Conservation (phyloP, 176 grass and related monocot genomes). For the Musa troglodytarum region DNA sequence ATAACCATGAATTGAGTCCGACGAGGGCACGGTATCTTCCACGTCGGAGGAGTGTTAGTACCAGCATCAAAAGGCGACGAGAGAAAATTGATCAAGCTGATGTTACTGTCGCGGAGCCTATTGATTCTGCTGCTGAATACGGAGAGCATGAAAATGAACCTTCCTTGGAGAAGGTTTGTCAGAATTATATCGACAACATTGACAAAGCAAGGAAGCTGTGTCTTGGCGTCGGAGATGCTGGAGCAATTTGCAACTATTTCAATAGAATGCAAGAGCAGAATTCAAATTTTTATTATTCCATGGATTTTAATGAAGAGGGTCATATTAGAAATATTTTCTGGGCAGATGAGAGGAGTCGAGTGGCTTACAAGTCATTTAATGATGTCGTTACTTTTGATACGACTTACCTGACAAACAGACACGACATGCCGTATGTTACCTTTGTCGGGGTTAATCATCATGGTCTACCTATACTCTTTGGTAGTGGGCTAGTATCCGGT, state of each 20-base stretch:
- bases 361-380: background rate
- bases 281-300: constrained; percentile 6
- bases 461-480: constrained; percentile 7
- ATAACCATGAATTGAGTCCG: constrained; percentile 15
- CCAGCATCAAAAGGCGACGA: background rate
- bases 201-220: background rate
- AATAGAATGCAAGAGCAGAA: constrained; percentile 4
- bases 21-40: constrained; percentile 7
- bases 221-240: constrained; percentile 5
- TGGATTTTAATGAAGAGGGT: constrained; percentile 11
- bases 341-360: constrained; percentile 15
- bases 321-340: constrained; percentile 4
- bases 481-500: background rate
- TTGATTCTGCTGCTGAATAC: constrained; percentile 1
- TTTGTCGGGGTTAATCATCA: constrained; percentile 17
- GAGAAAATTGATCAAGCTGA: constrained; percentile 2
- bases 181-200: background rate
- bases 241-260: constrained; percentile 17
- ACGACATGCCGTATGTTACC: background rate
- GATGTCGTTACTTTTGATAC: constrained; percentile 5
- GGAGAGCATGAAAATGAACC: constrained; percentile 3
- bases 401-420: constrained; percentile 1
- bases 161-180: constrained; percentile 6
- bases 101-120: background rate
- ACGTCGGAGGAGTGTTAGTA: constrained; percentile 1